Percentiles rank a stretch among this genome's conserved stretches.
These are phyloP conservation scores for Venturia asperata DNA, from an alignment of 2,329 filamentous ascomycete species.

Conservation along the genomic window DNA sequence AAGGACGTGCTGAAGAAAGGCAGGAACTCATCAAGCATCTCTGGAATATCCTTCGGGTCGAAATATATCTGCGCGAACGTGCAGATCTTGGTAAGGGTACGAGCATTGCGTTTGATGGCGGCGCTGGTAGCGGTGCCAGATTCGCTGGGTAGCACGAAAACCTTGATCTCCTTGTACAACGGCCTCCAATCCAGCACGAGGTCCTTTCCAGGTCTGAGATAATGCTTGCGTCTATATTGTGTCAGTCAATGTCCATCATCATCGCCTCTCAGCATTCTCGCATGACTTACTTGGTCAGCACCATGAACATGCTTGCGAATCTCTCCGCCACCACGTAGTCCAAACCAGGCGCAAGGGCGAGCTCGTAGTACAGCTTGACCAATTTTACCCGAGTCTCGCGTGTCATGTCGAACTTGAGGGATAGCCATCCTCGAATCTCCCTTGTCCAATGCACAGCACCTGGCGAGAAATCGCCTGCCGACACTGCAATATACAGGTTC, in stretches of 20 bases:
- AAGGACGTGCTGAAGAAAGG: conserved; percentile 84
- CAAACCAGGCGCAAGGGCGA: conserved; percentile 81
- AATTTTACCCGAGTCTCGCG: conserved; percentile 75
- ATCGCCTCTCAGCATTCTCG: neutral
- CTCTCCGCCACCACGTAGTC: conserved; percentile 76
- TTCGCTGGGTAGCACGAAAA: conserved; percentile 80
- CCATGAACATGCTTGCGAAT: conserved; percentile 94
- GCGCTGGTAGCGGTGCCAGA: conserved; percentile 56
- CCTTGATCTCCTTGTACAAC: conserved; percentile 86
- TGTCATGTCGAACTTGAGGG: conserved; percentile 94
- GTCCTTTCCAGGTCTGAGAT: conserved; percentile 83
- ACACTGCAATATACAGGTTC: conserved; percentile 84
- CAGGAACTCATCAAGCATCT: conserved; percentile 51
- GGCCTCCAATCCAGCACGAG: conserved; percentile 89
- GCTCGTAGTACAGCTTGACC: conserved; percentile 88
- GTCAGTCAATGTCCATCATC: conserved; percentile 16
- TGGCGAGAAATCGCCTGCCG: conserved; percentile 87
- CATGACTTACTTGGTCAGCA: conserved; percentile 73
- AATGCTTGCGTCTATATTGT: conserved; percentile 73
- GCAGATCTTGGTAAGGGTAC: conserved; percentile 79
- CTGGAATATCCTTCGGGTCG: conserved; percentile 75
- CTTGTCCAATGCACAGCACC: conserved; percentile 95
- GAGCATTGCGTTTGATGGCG: conserved; percentile 54
- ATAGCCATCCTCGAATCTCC: conserved; percentile 90
- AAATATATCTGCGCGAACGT: conserved; percentile 89